A percentile compares a stretch with the other conserved stretches of the same genome.
phyloP scores from a whole-genome alignment of 495 filamentous ascomycete genomes.

The Aspergillus asperescens region DNA sequence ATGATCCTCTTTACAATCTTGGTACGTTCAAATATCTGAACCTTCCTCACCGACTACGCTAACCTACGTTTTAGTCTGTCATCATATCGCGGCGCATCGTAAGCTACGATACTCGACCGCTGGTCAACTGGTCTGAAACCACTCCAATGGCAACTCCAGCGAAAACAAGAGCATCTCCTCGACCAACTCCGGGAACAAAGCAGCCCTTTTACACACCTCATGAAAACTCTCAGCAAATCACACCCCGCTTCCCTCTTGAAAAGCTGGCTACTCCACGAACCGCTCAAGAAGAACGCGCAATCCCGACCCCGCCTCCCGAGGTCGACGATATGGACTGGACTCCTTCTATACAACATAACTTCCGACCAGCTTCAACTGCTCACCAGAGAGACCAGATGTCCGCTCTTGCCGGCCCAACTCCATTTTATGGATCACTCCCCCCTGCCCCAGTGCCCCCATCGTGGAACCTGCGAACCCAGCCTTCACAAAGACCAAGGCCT shows the following conservation, averaged over 20 bases:
- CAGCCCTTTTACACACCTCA: conserved; percentile 18
- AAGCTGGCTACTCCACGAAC: conserved; percentile 32
- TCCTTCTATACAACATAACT: conserved; percentile 51
- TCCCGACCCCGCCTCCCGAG: conserved; percentile 37
- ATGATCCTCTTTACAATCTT: conserved; percentile 49
- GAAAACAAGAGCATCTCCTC: conserved; percentile 25
- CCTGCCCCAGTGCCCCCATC: conserved; percentile 60
- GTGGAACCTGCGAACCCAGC: conserved; percentile 57
- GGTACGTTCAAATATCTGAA: conserved; percentile 40
- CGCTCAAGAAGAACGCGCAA: conserved; percentile 22
- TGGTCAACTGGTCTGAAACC: conserved; percentile 50
- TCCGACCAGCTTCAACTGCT: conserved; percentile 37
- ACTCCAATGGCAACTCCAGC: conserved; percentile 32
- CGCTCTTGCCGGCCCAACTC: conserved; percentile 40
- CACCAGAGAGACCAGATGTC: conserved; percentile 27
- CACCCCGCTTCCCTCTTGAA: conserved; percentile 38
- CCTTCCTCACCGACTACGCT: background rate
- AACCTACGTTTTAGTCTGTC: conserved; percentile 27
- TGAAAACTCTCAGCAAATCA: conserved; percentile 17
- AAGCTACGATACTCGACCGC: conserved; percentile 46
- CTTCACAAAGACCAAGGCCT: conserved; percentile 28
- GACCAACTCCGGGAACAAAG: conserved; percentile 12
- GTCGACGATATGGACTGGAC: conserved; percentile 77
- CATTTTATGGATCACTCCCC: conserved; percentile 60
- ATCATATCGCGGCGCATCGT: conserved; percentile 47